These are phyloP conservation scores for Kwoniella pini DNA, from an alignment of 768 basidiomycete genomes.

Conservation along the genomic window DNA sequence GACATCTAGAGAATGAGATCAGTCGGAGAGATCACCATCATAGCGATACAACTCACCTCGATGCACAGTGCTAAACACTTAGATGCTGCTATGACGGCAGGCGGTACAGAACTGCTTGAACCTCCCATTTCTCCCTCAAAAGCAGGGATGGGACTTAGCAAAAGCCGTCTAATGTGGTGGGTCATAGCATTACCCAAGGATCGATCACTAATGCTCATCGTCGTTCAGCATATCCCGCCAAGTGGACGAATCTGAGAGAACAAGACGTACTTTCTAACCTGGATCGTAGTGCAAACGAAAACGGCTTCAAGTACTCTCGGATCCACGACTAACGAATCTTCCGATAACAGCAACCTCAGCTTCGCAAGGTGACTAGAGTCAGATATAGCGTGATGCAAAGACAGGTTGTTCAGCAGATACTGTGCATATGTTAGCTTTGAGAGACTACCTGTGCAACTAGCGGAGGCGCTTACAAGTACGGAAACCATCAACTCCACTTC, in stretches of 20 bases:
- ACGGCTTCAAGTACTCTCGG: slow-evolving; percentile 86
- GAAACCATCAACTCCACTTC: slow-evolving; percentile 43
- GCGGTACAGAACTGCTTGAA: slow-evolving; percentile 70
- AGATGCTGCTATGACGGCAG: slow-evolving; percentile 78
- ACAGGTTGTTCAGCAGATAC: slow-evolving; percentile 43
- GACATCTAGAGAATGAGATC: slow-evolving; percentile 61
- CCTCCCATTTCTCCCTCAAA: slow-evolving; percentile 79
- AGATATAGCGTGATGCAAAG: slow-evolving; percentile 29
- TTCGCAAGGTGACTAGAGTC: slow-evolving; percentile 58
- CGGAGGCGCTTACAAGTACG: slow-evolving; percentile 34
- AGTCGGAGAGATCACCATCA: not conserved
- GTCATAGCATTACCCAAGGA: slow-evolving; percentile 74
- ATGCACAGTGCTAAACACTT: slow-evolving; percentile 89
- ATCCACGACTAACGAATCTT: slow-evolving; percentile 76
- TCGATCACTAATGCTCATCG: slow-evolving; percentile 65
- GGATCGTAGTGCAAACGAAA: slow-evolving; percentile 75
- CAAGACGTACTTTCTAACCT: slow-evolving; percentile 72
- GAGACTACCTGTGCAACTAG: not conserved
- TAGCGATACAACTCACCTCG: slow-evolving; percentile 59
- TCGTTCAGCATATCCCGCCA: slow-evolving; percentile 1
- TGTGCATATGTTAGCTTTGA: slow-evolving; percentile 9
- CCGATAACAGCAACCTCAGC: slow-evolving; percentile 73
- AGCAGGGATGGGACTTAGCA: slow-evolving; percentile 80
- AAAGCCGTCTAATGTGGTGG: slow-evolving; percentile 77
- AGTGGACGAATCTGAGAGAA: not conserved